Conservation (phyloP, 257 asterid species). For the Lantana camara region DNA sequence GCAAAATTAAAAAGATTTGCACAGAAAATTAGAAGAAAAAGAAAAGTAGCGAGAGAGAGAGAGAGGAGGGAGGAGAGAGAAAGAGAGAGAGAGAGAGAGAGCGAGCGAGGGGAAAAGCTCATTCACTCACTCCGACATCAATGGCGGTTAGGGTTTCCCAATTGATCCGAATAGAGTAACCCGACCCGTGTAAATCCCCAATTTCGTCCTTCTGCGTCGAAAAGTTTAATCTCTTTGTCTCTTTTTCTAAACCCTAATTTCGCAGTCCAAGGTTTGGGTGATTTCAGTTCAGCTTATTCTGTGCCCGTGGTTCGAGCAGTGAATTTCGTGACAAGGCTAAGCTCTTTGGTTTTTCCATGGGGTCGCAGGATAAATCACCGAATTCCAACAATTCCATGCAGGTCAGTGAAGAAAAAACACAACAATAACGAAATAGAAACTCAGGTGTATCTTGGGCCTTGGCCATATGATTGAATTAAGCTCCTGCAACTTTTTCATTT, state of each 20-base stretch:
- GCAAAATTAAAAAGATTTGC: constrained; percentile 22
- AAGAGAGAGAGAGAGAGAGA: constrained; percentile 33
- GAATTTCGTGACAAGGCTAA: constrained; percentile 33
- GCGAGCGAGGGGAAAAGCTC: constrained; percentile 29
- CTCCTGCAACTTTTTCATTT: not conserved
- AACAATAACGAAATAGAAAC: not conserved
- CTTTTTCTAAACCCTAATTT: constrained; percentile 69
- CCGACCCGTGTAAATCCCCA: constrained; percentile 22
- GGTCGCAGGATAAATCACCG: constrained; percentile 55
- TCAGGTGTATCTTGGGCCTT: not conserved
- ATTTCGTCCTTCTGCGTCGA: constrained; percentile 21
- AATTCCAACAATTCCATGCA: constrained; percentile 51
- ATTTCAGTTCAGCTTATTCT: constrained; percentile 28
- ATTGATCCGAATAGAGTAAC: constrained; percentile 37
- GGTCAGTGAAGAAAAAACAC: constrained; percentile 36
- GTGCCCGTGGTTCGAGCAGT: constrained; percentile 27
- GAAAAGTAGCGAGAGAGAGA: constrained; percentile 33
- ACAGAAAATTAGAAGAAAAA: constrained; percentile 30
- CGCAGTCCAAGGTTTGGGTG: constrained; percentile 16
- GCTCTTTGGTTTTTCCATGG: constrained; percentile 41
- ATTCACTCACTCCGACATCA: constrained; percentile 31
- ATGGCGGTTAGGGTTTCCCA: constrained; percentile 69
- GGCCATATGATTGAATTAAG: constrained; percentile 14
- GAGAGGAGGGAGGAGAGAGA: constrained; percentile 35
- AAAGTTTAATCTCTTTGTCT: constrained; percentile 15